phyloP scores from a whole-genome alignment of 805 yeast species.

The Pichia scutulata region DNA sequence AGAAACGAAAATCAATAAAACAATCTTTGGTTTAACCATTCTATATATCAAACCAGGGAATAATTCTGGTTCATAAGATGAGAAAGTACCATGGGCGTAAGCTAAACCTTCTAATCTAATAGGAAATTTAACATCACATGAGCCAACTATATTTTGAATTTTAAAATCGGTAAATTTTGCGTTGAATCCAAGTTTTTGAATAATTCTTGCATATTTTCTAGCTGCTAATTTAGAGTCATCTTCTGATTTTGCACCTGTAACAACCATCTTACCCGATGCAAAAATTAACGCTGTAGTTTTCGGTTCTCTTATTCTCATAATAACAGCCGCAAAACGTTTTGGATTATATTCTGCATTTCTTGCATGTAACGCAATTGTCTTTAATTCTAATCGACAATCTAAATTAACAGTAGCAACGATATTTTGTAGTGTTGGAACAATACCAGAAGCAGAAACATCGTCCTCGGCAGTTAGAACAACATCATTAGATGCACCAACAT shows the following conservation, averaged over 20 bases:
- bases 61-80: constrained; percentile 95
- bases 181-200: constrained; percentile 94
- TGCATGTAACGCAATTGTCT: constrained; percentile 96
- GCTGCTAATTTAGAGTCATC: constrained; percentile 98
- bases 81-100: constrained; percentile 96
- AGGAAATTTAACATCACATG: constrained; percentile 98
- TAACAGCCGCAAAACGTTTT: constrained; percentile 97
- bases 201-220: constrained; percentile 94
- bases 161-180: constrained; percentile 98
- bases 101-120: constrained; percentile 96
- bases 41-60: constrained; percentile 98
- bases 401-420: constrained; percentile 96
- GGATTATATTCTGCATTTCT: constrained; percentile 99
- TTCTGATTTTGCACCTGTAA: constrained; percentile 97
- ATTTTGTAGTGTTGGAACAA: constrained; percentile 91
- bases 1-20: constrained; percentile 87
- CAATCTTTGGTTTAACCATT: constrained; percentile 99
- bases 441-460: constrained; percentile 82
- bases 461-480: constrained; percentile 26
- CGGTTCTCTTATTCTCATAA: constrained; percentile 98
- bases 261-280: constrained; percentile 99
- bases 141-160: constrained; percentile 96
- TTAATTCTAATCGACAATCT: constrained; percentile 91
- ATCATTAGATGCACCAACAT: background rate
- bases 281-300: constrained; percentile 96